These are phyloP conservation scores for Neoboletus magnificus DNA, from an alignment of 768 basidiomycete species.

Conservation along the genomic window DNA sequence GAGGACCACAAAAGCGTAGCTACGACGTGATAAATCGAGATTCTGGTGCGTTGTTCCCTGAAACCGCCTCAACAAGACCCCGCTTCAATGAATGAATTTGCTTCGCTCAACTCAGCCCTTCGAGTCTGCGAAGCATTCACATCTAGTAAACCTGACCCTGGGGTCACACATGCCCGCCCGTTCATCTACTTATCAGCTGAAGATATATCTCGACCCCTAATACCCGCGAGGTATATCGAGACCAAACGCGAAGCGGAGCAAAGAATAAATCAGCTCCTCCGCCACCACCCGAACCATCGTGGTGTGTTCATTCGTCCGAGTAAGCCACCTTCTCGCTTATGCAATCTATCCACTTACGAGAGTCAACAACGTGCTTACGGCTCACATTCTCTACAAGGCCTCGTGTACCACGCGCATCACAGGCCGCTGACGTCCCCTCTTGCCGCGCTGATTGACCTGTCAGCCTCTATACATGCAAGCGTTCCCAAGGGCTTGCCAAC, in stretches of 20 bases:
- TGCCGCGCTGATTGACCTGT: constrained; percentile 79
- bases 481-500: constrained; percentile 56
- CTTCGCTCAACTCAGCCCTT: constrained; percentile 46
- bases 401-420: constrained; percentile 94
- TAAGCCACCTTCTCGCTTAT: constrained; percentile 38
- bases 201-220: constrained; percentile 75
- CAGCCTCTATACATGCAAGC: constrained; percentile 65
- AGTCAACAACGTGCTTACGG: constrained; percentile 12
- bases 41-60: constrained; percentile 58
- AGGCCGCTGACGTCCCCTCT: constrained; percentile 86
- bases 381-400: constrained; percentile 46
- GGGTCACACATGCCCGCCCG: constrained; percentile 41
- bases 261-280: constrained; percentile 55
- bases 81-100: constrained; percentile 8
- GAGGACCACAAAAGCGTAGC: constrained; percentile 38
- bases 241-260: constrained; percentile 92
- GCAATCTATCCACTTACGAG: constrained; percentile 10
- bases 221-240: constrained; percentile 83
- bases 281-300: constrained; percentile 45
- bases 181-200: constrained; percentile 97
- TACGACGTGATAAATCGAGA: constrained; percentile 89
- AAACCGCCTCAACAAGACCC: constrained; percentile 1
- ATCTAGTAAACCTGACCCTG: constrained; percentile 38
- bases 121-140: constrained; percentile 77
- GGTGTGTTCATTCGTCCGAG: constrained; percentile 88